Percentiles rank a stretch among this genome's conserved stretches.
phyloP scores from a whole-genome alignment of 2,329 filamentous ascomycete species.

The Ophiognomonia clavigignenti-juglandacearum region DNA sequence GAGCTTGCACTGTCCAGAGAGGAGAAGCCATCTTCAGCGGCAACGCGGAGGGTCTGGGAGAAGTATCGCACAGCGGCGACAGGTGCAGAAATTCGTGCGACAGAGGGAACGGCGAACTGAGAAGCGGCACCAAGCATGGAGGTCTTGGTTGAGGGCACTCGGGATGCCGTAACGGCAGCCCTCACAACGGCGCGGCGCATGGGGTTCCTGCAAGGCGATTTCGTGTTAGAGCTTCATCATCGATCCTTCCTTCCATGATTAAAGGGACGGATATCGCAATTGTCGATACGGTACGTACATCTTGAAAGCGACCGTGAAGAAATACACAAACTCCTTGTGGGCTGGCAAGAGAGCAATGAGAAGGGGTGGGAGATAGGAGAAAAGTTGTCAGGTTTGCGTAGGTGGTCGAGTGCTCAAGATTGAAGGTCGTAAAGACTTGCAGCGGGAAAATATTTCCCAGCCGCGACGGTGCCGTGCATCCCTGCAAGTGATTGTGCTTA shows the following conservation, averaged over 20 bases:
- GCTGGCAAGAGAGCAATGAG: too few species aligned
- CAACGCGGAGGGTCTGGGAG: slow-evolving; percentile 23
- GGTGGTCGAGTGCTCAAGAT: too few species aligned
- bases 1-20: slow-evolving; percentile 5
- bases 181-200: slow-evolving; percentile 28
- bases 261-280: too few species aligned
- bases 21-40: slow-evolving; percentile 15
- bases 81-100: slow-evolving; percentile 9
- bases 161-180: slow-evolving; percentile 26
- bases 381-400: too few species aligned
- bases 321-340: too few species aligned
- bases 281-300: too few species aligned
- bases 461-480: too few species aligned
- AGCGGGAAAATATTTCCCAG: too few species aligned
- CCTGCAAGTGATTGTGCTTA: neutral
- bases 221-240: slow-evolving; percentile 4
- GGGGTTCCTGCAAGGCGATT: slow-evolving; percentile 23
- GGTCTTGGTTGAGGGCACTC: slow-evolving; percentile 19
- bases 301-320: too few species aligned
- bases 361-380: too few species aligned
- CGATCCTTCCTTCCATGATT: too few species aligned
- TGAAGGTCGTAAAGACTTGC: too few species aligned
- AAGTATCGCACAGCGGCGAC: slow-evolving; percentile 24
- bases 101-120: slow-evolving; percentile 16
- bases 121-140: slow-evolving; percentile 21